Evolutionary conservation across 179 eudicot genomes (phyloP).

Genomic region (Vitellaria paradoxa): DNA sequence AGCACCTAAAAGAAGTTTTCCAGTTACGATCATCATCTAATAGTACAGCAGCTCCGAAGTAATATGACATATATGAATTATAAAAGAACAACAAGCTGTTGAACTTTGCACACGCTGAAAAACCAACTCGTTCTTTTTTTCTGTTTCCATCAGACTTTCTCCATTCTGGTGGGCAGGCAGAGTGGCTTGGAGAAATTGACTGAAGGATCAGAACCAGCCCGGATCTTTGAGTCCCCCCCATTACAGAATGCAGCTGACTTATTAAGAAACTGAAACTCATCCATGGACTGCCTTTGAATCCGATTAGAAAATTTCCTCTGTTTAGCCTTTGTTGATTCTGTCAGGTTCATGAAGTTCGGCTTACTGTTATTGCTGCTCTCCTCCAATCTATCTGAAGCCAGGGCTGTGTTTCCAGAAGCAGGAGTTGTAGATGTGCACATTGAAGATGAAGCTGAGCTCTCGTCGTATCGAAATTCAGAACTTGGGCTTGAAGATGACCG

Average conservation of each 20-base stretch:
- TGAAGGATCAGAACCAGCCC: slow-evolving; percentile 48
- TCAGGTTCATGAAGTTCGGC: slow-evolving; percentile 84
- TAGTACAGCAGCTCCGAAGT: neutral
- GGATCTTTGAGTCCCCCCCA: slow-evolving; percentile 53
- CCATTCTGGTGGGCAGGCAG: slow-evolving; percentile 49
- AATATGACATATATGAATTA: neutral
- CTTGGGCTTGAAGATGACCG: slow-evolving; percentile 79
- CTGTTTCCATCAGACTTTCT: slow-evolving; percentile 41
- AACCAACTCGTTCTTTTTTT: slow-evolving; percentile 28
- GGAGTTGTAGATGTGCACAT: slow-evolving; percentile 79
- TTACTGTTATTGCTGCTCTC: slow-evolving; percentile 37
- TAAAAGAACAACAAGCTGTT: slow-evolving; percentile 78
- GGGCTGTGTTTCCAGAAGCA: slow-evolving; percentile 44
- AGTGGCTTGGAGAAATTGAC: slow-evolving; percentile 49
- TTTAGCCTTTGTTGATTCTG: slow-evolving; percentile 80
- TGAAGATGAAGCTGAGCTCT: slow-evolving; percentile 82
- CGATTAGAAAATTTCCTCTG: slow-evolving; percentile 44
- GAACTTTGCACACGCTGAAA: slow-evolving; percentile 29
- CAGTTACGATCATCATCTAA: neutral
- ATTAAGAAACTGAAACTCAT: slow-evolving; percentile 80
- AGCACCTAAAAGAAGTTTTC: slow-evolving; percentile 3
- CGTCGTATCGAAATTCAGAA: slow-evolving; percentile 65
- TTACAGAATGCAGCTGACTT: slow-evolving; percentile 38
- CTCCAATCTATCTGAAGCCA: slow-evolving; percentile 37
- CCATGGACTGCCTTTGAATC: slow-evolving; percentile 71